Percentiles rank a stretch among this genome's conserved stretches.
These are phyloP conservation scores for Saitoella complicata DNA, from an alignment of 805 yeast species.

Conservation along the genomic window DNA sequence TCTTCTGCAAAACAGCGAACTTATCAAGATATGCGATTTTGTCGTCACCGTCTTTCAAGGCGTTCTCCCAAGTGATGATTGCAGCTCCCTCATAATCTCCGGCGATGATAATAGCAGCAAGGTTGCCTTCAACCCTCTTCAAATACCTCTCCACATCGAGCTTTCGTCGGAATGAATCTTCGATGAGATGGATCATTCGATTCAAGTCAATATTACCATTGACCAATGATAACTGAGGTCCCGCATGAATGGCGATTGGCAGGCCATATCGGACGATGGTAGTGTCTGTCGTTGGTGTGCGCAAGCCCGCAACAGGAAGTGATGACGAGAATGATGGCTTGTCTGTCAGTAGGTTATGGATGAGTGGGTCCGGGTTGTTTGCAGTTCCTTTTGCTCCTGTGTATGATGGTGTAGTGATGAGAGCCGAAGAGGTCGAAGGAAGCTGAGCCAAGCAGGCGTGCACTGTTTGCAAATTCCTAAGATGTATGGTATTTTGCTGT, in stretches of 20 bases:
- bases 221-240: conserved; percentile 14
- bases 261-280: conserved; percentile 69
- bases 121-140: conserved; percentile 40
- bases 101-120: conserved; percentile 68
- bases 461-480: conserved; percentile 46
- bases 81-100: conserved; percentile 97
- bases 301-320: conserved; percentile 47
- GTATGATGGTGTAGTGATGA: conserved; percentile 69
- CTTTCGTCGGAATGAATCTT: conserved; percentile 59
- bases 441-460: conserved; percentile 25
- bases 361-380: conserved; percentile 50
- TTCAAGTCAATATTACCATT: conserved; percentile 31
- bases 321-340: conserved; percentile 83
- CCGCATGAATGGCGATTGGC: conserved; percentile 29
- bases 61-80: conserved; percentile 65
- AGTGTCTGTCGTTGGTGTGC: conserved; percentile 40
- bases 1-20: conserved; percentile 68
- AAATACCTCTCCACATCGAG: conserved; percentile 56
- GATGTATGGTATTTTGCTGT: conserved; percentile 27
- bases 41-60: conserved; percentile 19
- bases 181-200: conserved; percentile 45
- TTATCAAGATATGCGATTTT: conserved; percentile 73
- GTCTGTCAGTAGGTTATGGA: conserved; percentile 82
- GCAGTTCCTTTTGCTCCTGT: conserved; percentile 32
- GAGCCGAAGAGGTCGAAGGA: conserved; percentile 52